A percentile compares a stretch with the other conserved stretches of the same genome.
Conservation (phyloP, 2,329 filamentous ascomycete species). For the Neopestalotiopsis sp. region DNA sequence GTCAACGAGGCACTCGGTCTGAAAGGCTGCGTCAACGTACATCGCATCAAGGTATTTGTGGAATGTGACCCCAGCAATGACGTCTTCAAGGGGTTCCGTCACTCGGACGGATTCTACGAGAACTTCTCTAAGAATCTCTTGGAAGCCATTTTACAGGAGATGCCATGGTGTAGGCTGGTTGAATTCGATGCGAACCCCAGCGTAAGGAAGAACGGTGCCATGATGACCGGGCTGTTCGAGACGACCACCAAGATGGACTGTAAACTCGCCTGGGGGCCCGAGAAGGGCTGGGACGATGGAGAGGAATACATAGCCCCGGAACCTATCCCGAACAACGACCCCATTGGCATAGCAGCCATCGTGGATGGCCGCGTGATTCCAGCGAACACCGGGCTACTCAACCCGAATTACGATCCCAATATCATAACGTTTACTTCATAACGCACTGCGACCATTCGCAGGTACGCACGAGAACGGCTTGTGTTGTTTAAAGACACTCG, state of each 20-base stretch:
- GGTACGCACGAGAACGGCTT: background rate
- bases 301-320: constrained; percentile 43
- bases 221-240: constrained; percentile 67
- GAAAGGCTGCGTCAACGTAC: constrained; percentile 63
- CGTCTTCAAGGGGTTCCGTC: constrained; percentile 71
- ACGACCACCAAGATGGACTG: constrained; percentile 54
- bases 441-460: background rate
- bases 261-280: constrained; percentile 69
- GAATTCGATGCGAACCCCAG: constrained; percentile 74
- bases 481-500: background rate
- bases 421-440: constrained; percentile 3
- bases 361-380: background rate
- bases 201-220: constrained; percentile 68
- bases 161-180: constrained; percentile 62
- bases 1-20: constrained; percentile 70
- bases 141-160: constrained; percentile 57
- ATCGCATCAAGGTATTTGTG: constrained; percentile 69
- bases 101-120: constrained; percentile 73
- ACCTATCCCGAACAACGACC: constrained; percentile 21
- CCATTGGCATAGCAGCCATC: constrained; percentile 17
- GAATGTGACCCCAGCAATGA: constrained; percentile 74
- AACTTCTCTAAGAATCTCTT: constrained; percentile 66
- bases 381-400: background rate
- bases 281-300: constrained; percentile 68
- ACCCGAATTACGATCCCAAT: background rate